Evolutionary conservation across 106 monocot genomes (phyloP), one percentile per base, ranked within the genome.

Genomic region (Chionographis japonica): DNA sequence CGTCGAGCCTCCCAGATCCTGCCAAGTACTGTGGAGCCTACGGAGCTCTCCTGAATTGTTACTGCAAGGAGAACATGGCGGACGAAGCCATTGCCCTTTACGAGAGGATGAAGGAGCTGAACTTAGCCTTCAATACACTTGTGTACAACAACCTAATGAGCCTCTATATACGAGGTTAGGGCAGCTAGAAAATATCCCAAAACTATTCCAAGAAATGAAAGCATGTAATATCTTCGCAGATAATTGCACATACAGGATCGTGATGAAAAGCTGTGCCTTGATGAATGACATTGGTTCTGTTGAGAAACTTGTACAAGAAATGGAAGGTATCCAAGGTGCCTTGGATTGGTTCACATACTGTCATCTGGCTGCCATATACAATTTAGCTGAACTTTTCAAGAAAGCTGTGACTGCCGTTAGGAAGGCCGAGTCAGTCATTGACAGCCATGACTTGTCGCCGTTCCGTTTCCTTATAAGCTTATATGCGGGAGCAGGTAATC

Each of bases 381-480:
- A 78, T 60, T 74, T 70, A 39, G 56, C 58, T 37, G 72, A 69
- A 3, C 35, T 65, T 55, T 67, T 55, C 56, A 67, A 75, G 52
- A 81, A 72, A 69, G 71, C 86, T 2, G 64, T 59, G 60, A 62
- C 71, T 58, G 51, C 71, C 12, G 54, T 86, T 2, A 81, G 81
- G 51, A 79, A 62, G 61, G 72, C 79, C 37, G 86, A 86, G 40
- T 54, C 69, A n/a, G 40, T 65, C 12, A 68, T 81, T 68, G 40
- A 50, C 35, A 66, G 43, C 4, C 61, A 50, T 8, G 81, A 86
- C 13, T 58, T 51, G 12, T 12, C 60, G 14, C 66, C 80, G 12
- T 81, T 71, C 58, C 77, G 68, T 60, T 76, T 69, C 19, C 80
- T 85, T 54, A 71, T 85, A 16, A 81, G 55, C 49, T 68, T 81